Conservation (phyloP, 2,329 filamentous ascomycete species). For the Fusarium sp. region DNA sequence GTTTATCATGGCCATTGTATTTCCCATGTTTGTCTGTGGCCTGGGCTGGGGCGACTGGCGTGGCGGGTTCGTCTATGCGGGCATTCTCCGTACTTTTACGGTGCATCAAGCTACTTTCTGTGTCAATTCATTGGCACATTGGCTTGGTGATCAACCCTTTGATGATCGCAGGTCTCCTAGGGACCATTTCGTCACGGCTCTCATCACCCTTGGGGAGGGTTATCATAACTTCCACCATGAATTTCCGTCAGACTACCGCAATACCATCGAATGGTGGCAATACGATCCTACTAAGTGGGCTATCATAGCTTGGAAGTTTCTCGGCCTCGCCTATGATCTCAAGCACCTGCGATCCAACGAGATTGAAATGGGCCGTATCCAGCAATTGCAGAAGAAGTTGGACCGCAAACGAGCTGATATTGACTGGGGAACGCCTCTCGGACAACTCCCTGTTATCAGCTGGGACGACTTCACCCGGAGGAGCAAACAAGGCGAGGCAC, state of each 20-base stretch:
- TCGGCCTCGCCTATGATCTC: slow-evolving; percentile 85
- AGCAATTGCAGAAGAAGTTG: slow-evolving; percentile 92
- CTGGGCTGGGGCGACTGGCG: slow-evolving; percentile 83
- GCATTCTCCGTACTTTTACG: slow-evolving; percentile 87
- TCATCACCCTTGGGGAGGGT: slow-evolving; percentile 87
- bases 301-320: slow-evolving; percentile 85
- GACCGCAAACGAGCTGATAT: slow-evolving; percentile 85
- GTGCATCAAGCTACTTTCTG: slow-evolving; percentile 94
- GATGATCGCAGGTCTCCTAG: slow-evolving; percentile 92
- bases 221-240: slow-evolving; percentile 87
- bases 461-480: slow-evolving; percentile 88
- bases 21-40: slow-evolving; percentile 80
- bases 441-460: slow-evolving; percentile 84
- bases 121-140: slow-evolving; percentile 88
- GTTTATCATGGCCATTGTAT: slow-evolving; percentile 78
- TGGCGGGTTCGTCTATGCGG: slow-evolving; percentile 86
- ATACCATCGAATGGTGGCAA: slow-evolving; percentile 90
- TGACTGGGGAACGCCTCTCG: slow-evolving; percentile 87
- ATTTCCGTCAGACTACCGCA: slow-evolving; percentile 75
- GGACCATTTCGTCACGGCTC: slow-evolving; percentile 86
- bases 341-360: slow-evolving; percentile 94
- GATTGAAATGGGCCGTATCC: slow-evolving; percentile 90
- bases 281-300: slow-evolving; percentile 93
- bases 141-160: slow-evolving; percentile 64
- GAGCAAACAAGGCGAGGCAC: slow-evolving; percentile 78